Evolutionary conservation across 2,329 filamentous ascomycete genomes (phyloP).

Genomic region (Trichoderma gracile): DNA sequence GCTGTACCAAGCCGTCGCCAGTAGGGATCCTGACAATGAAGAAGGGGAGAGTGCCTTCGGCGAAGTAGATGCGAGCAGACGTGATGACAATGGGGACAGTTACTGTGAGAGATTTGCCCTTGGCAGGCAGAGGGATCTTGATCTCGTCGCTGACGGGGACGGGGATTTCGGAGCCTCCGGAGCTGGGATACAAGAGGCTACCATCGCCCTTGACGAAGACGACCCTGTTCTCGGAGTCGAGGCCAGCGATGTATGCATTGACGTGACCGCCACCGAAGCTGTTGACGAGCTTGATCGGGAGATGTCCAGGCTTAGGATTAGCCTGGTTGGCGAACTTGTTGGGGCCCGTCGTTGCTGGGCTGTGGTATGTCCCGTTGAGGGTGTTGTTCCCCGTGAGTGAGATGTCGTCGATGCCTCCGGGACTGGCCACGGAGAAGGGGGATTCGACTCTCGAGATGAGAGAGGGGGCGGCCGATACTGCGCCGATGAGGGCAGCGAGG

Average conservation of each 20-base stretch:
- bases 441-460: neutral
- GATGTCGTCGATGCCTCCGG: neutral
- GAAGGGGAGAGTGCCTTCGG: constrained; percentile 45
- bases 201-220: constrained; percentile 48
- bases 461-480: constrained; percentile 9
- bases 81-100: constrained; percentile 45
- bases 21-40: constrained; percentile 41
- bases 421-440: neutral
- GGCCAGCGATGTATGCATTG: constrained; percentile 49
- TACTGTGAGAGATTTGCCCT: constrained; percentile 43
- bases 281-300: constrained; percentile 45
- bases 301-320: constrained; percentile 12
- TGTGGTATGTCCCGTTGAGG: constrained; percentile 15
- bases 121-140: constrained; percentile 45
- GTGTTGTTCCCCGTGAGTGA: neutral
- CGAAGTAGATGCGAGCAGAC: constrained; percentile 50
- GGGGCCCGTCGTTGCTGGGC: neutral
- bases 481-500: constrained; percentile 8
- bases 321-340: neutral
- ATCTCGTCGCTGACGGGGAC: constrained; percentile 44
- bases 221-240: constrained; percentile 42
- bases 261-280: constrained; percentile 43
- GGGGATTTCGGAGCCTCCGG: constrained; percentile 40
- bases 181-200: constrained; percentile 45
- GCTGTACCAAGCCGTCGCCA: constrained; percentile 49